These are phyloP conservation scores for Coleophoma crateriformis DNA, from an alignment of 2,329 filamentous ascomycete genomes.

Conservation along the genomic window DNA sequence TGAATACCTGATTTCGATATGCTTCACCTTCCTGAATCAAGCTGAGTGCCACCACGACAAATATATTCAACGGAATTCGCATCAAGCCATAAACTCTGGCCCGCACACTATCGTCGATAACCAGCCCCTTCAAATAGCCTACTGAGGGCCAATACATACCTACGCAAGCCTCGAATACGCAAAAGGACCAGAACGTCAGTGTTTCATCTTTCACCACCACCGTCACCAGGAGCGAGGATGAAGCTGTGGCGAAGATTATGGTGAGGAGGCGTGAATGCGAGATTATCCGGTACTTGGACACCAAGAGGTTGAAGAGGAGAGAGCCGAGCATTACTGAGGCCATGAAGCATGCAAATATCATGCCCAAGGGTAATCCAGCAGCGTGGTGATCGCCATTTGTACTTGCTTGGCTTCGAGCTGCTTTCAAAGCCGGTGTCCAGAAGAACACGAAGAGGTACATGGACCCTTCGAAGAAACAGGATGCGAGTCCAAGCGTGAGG, in stretches of 20 bases:
- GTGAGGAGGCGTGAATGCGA: conserved; percentile 28
- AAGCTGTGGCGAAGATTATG: conserved; percentile 32
- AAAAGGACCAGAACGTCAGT: conserved; percentile 49
- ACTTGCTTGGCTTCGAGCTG: conserved; percentile 37
- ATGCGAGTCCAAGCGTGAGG: conserved; percentile 43
- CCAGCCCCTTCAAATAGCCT: conserved; percentile 45
- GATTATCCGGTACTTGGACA: conserved; percentile 19
- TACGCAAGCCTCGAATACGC: conserved; percentile 50
- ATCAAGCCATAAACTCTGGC: conserved; percentile 51
- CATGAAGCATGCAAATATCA: conserved; percentile 55
- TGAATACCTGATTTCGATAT: conserved; percentile 25
- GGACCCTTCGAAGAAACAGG: conserved; percentile 54
- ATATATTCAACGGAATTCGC: conserved; percentile 52
- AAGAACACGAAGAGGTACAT: conserved; percentile 61
- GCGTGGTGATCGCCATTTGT: conserved; percentile 27
- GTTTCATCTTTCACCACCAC: conserved; percentile 35
- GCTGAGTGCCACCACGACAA: conserved; percentile 44
- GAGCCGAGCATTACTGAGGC: conserved; percentile 54
- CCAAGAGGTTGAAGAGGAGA: conserved; percentile 39
- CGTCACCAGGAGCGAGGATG: conserved; percentile 33
- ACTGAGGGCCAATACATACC: conserved; percentile 54
- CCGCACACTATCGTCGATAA: conserved; percentile 48
- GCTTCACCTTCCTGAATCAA: conserved; percentile 36
- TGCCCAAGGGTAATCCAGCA: conserved; percentile 40
- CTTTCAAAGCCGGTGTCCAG: conserved; percentile 50